Conservation (phyloP, 179 eudicot species). For the Beta macrorhiza region DNA sequence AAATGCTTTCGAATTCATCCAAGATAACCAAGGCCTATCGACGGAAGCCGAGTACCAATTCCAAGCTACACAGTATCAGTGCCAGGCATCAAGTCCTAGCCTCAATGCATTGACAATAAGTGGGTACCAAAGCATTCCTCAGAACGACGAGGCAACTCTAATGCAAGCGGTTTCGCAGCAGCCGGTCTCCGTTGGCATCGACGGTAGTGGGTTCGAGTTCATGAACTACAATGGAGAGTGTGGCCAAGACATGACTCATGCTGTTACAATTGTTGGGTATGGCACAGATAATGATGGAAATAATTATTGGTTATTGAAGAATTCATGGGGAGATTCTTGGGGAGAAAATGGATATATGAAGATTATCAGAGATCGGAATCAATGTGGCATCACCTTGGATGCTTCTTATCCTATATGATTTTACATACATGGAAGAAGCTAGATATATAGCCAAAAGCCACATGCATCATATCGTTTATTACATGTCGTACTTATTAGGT, state of each 20-base stretch:
- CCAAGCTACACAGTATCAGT: background rate
- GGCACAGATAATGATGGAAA: constrained; percentile 23
- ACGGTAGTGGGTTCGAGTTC: background rate
- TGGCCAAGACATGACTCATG: constrained; percentile 26
- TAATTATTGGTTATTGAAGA: constrained; percentile 23
- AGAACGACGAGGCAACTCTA: constrained; percentile 20
- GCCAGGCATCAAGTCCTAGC: background rate
- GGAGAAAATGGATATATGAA: constrained; percentile 25
- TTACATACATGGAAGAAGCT: background rate
- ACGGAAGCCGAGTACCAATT: constrained; percentile 32
- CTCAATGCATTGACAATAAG: constrained; percentile 22
- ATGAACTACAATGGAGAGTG: background rate
- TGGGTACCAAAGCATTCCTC: constrained; percentile 24
- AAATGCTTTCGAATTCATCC: constrained; percentile 28
- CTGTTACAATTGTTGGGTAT: constrained; percentile 35
- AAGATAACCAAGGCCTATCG: constrained; percentile 27
- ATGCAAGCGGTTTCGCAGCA: background rate
- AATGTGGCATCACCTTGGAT: background rate
- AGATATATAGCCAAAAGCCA: background rate
- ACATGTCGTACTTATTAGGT: no score
- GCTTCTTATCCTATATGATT: no score
- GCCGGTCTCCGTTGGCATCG: constrained; percentile 16
- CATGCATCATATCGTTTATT: no score
- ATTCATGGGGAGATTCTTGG: constrained; percentile 29
- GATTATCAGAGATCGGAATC: constrained; percentile 1